Percentiles rank a stretch among this genome's conserved stretches.
phyloP scores from a whole-genome alignment of 1,284 basidiomycete species.

The Malassezia sympodialis region DNA sequence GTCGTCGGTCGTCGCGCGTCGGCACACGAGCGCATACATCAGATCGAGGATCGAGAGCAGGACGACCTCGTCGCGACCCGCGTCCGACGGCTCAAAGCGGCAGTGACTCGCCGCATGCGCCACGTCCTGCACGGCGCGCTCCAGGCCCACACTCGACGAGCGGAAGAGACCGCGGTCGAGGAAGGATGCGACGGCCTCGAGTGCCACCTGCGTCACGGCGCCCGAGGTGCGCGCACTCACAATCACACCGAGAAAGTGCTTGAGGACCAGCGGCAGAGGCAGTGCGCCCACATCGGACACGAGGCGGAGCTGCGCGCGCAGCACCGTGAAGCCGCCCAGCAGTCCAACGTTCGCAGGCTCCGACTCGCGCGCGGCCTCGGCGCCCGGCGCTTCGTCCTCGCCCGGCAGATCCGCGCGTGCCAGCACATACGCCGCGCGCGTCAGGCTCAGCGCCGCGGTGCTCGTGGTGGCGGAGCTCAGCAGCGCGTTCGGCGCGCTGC shows the following conservation, averaged over 20 bases:
- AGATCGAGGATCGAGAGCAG: slow-evolving; percentile 82
- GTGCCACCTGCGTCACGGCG: slow-evolving; percentile 79
- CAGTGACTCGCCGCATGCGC: slow-evolving; percentile 85
- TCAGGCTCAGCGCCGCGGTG: slow-evolving; percentile 17
- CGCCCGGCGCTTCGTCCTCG: neutral
- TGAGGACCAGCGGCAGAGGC: slow-evolving; percentile 29
- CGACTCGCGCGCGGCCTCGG: neutral
- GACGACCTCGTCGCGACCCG: slow-evolving; percentile 74
- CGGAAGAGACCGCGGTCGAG: slow-evolving; percentile 67
- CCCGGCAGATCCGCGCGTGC: neutral
- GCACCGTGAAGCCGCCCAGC: slow-evolving; percentile 76
- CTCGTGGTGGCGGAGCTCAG: slow-evolving; percentile 20
- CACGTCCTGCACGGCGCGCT: slow-evolving; percentile 64
- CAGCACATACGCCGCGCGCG: slow-evolving; percentile 12
- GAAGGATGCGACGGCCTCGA: slow-evolving; percentile 76
- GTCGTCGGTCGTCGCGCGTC: slow-evolving; percentile 46
- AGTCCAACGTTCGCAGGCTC: slow-evolving; percentile 50
- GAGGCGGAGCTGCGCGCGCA: slow-evolving; percentile 60
- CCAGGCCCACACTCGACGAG: slow-evolving; percentile 43
- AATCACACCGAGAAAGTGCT: slow-evolving; percentile 73
- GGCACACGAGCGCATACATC: slow-evolving; percentile 68
- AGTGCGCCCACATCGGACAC: slow-evolving; percentile 22
- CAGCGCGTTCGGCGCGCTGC: slow-evolving; percentile 17
- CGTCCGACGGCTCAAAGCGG: slow-evolving; percentile 94
- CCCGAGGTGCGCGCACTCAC: slow-evolving; percentile 85